phyloP scores from a whole-genome alignment of 345 rosid species.

The Pistacia atlantica region DNA sequence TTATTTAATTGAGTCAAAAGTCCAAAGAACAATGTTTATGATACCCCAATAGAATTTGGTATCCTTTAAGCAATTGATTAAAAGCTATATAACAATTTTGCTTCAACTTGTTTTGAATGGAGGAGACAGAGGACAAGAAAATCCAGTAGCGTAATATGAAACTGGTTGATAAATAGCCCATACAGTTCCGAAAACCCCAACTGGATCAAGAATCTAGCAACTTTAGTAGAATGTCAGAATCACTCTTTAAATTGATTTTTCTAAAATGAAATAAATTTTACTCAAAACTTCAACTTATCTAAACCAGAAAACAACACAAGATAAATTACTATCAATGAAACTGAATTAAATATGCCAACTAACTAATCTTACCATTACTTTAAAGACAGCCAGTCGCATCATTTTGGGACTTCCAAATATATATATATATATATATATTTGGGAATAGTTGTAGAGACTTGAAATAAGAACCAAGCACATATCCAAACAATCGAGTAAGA shows the following conservation, averaged over 20 bases:
- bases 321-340: neutral
- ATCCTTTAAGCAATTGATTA: slow-evolving; percentile 1
- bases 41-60: neutral
- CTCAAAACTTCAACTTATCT: neutral
- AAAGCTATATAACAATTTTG: neutral
- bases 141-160: neutral
- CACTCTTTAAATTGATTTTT: neutral
- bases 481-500: neutral
- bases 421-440: too few species aligned
- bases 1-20: neutral
- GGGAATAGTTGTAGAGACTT: too few species aligned
- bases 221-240: neutral
- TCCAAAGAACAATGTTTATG: neutral
- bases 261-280: neutral
- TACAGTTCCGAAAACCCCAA: neutral
- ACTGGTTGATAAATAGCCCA: neutral
- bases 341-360: neutral
- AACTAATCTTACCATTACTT: neutral
- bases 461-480: neutral
- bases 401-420: neutral
- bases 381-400: neutral
- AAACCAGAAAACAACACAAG: neutral
- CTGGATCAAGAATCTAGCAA: neutral
- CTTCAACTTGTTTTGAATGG: neutral
- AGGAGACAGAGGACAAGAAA: neutral